Base-by-base conservation (phyloP, 2,329 filamentous ascomycete species). In the Lecanicillium sp. region DNA sequence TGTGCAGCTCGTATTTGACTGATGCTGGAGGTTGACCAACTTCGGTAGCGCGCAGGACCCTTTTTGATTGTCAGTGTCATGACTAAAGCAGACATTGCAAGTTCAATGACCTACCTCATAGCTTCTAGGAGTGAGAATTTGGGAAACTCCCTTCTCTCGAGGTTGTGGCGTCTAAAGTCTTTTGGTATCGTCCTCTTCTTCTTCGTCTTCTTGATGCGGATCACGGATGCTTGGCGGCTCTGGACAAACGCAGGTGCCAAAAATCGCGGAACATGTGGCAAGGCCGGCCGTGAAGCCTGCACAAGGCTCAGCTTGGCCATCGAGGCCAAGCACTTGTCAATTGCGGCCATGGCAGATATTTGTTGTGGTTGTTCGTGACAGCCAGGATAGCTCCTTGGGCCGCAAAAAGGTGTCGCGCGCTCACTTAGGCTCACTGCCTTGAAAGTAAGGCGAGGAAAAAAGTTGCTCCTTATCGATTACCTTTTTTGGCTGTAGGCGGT, bases 1-100 rank as follows among this genome's bases (percentile, higher is more conserved):
- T 67, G 52, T 85, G 75, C 36, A 96, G 53, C 59, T 96, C 92
- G 68, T 98, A 98, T 61, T 95, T 96, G 49, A 80, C 70, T 9
- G 71, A 68, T 3, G 73, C 71, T 3, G 85, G 83, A 35, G 81
- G 75, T 38, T 78, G 78, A 54, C 92, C 90, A 51, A 95, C 89
- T 74, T 98, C 92, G 54, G 83, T 80, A 34, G 92, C 90, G 53
- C 87, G 85, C 48, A 98, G 78, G 58, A 95, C 92, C 57, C 88
- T 95, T 39, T 37, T 33, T n/a, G n/a, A 19, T 15, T 35, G 17
- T 40, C 36, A 45, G 46, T 44, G 38, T 42, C 33, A 38, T 29
- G 19, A 20, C 8, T 12, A 9, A 8, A 20, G 13, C 17, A 12
- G 11, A 11, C 37, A 28, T 33, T 20, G 32, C 28, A 11, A 29